Base-by-base conservation (phyloP, 768 basidiomycete species). In the Daedalea quercina region DNA sequence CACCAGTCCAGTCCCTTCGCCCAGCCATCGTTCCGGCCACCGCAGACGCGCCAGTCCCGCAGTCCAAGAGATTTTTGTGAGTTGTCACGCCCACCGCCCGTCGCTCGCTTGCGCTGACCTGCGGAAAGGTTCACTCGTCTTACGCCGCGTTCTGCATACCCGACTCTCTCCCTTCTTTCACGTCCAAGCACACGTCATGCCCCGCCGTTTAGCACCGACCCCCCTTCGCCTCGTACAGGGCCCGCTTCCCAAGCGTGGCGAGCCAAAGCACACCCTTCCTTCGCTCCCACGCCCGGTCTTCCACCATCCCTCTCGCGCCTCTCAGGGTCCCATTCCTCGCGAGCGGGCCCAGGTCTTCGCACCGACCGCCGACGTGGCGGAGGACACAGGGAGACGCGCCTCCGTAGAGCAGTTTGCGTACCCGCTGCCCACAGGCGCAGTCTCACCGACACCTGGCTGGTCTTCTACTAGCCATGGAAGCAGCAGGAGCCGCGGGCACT, bases 151-250 rank as follows among this genome's bases (percentile, higher is more conserved):
- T 49, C 33, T 37, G 24, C 46, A 19, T 26, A 20, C 25, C 46
- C 46, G 19, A 22, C 19, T 9, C 46, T 19, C 22, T 33, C 26
- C 46, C 23, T 3, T 47, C 46, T 9, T 31, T 33, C 46, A 31
- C 37, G 13, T 3, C 8, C 42, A 23, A 31, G 7, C 31, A 2
- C 15, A 35, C 24, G 56, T 54, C 40, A 88, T 88, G 85, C 76
- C 78, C 50, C 83, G 86, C 60, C 82, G 87, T 26, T 70, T 78
- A 26, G 82, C 87, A 1, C 87, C 87, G 4, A 75, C 80, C 42
- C 74, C 84, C 25, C 79, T 90, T 54, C 78, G 73, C 45, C 77
- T 89, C 52, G 67, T 76, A 52, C 66, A 71, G 34, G 87, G 85
- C 13, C 85, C 85, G 3, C 73, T 78, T 24, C 84, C 85, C 2